These are phyloP conservation scores for Pulveroboletus frians DNA, from an alignment of 768 basidiomycete species.

Conservation along the genomic window DNA sequence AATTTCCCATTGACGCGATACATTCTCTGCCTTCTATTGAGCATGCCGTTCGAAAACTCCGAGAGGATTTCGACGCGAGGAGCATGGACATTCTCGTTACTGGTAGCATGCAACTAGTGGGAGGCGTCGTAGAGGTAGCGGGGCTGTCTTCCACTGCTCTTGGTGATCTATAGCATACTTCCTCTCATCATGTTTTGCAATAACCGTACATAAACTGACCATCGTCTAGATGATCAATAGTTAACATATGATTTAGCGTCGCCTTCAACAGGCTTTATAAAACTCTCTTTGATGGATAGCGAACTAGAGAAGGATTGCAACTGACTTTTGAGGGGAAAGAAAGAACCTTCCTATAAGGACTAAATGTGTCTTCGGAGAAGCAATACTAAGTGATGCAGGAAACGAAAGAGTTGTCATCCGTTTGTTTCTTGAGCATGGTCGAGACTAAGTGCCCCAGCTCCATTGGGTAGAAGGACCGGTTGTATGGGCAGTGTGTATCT, in stretches of 20 bases:
- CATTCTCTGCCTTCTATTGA: constrained; percentile 86
- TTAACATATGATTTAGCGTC: constrained; percentile 10
- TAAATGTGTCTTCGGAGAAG: not conserved
- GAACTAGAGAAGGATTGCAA: not conserved
- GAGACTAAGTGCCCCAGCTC: not conserved
- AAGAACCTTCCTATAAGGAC: not conserved
- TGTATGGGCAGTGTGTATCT: constrained; percentile 68
- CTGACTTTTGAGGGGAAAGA: not conserved
- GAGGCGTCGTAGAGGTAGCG: constrained; percentile 90
- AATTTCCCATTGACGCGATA: constrained; percentile 55
- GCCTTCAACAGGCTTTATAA: constrained; percentile 35
- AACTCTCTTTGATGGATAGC: not conserved
- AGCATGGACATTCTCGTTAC: constrained; percentile 70
- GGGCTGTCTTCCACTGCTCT: constrained; percentile 68
- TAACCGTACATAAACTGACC: not conserved
- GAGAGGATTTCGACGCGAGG: constrained; percentile 33
- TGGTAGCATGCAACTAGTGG: constrained; percentile 91
- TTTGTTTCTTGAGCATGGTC: not conserved
- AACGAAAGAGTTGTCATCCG: not conserved
- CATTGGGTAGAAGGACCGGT: constrained; percentile 52
- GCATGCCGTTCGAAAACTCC: constrained; percentile 72
- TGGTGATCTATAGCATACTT: constrained; percentile 29
- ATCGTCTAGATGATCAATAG: constrained; percentile 1
- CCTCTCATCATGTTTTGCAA: not conserved
- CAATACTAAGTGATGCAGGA: not conserved